Conservation (phyloP, 768 basidiomycete species). For the Bullera alba region DNA sequence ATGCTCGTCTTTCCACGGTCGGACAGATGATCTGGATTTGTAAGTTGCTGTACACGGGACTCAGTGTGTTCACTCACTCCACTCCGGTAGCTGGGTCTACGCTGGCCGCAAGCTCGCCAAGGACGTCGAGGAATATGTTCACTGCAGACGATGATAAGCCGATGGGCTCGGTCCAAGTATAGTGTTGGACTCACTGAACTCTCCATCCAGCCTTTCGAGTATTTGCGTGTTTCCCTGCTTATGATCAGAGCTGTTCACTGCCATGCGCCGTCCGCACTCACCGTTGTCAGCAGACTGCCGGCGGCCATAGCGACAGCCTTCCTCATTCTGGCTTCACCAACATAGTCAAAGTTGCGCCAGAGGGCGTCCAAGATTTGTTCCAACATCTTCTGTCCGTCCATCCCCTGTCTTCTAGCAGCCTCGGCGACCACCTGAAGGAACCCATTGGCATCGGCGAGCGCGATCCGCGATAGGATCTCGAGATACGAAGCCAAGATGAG, state of each 20-base stretch:
- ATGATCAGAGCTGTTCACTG: neutral
- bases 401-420: conserved; percentile 17
- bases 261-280: no score
- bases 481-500: conserved; percentile 39
- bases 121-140: conserved; percentile 44
- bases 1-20: conserved; percentile 24
- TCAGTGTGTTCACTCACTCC: conserved; percentile 20
- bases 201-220: conserved; percentile 40
- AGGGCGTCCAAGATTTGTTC: conserved; percentile 42
- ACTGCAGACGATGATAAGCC: conserved; percentile 21
- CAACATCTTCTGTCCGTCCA: conserved; percentile 26
- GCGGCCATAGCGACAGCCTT: conserved; percentile 45
- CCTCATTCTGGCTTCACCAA: conserved; percentile 34
- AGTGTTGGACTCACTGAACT: conserved; percentile 33
- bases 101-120: conserved; percentile 36
- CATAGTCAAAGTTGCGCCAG: conserved; percentile 45
- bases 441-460: conserved; percentile 28
- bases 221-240: conserved; percentile 35
- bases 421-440: conserved; percentile 37
- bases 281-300: conserved; percentile 34
- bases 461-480: conserved; percentile 34
- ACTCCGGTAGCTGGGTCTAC: conserved; percentile 15
- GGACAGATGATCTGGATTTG: conserved; percentile 22
- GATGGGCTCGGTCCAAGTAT: neutral
- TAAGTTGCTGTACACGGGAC: neutral